Percentiles rank a stretch among this genome's conserved stretches.
Evolutionary conservation across 352 stramenopile species (phyloP).

Genomic region (Phytopythium kandeliae): DNA sequence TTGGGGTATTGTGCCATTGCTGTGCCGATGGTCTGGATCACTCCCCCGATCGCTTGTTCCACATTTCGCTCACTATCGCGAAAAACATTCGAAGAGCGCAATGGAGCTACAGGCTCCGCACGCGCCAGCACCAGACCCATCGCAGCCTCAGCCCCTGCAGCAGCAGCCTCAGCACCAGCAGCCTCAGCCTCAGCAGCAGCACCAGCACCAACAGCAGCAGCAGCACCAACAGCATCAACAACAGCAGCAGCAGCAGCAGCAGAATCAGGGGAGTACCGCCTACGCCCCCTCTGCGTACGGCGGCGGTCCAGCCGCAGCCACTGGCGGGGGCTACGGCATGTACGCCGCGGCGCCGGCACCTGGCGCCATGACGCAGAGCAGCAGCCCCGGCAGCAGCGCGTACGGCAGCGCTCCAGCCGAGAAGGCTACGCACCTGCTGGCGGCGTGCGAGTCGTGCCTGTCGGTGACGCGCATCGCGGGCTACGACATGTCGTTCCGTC

Average conservation of each 20-base stretch:
- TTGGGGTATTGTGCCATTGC: too few species aligned
- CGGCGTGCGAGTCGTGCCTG: slow-evolving; percentile 70
- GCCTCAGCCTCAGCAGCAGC: too few species aligned
- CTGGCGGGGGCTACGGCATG: not conserved
- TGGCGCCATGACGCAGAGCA: slow-evolving; percentile 3
- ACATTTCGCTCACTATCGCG: too few species aligned
- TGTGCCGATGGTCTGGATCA: too few species aligned
- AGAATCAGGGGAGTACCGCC: slow-evolving; percentile 3
- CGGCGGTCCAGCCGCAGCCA: not conserved
- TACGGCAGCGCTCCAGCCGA: slow-evolving; percentile 19
- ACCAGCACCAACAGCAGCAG: slow-evolving; percentile 4
- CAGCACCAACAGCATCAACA: slow-evolving; percentile 19
- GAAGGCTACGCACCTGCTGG: slow-evolving; percentile 55
- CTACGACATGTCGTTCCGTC: slow-evolving; percentile 78
- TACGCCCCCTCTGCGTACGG: not conserved
- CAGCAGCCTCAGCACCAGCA: not conserved
- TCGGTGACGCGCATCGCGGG: slow-evolving; percentile 58
- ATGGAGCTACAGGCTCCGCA: not conserved
- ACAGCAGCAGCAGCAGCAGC: slow-evolving; percentile 11
- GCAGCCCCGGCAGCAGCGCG: slow-evolving; percentile 10
- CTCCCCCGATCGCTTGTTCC: too few species aligned
- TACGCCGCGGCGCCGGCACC: not conserved
- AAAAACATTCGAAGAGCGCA: too few species aligned
- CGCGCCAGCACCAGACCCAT: not conserved
- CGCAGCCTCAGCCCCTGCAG: not conserved